Base-by-base conservation (phyloP, 2,329 filamentous ascomycete genomes). In the Sporothrix humicola region DNA sequence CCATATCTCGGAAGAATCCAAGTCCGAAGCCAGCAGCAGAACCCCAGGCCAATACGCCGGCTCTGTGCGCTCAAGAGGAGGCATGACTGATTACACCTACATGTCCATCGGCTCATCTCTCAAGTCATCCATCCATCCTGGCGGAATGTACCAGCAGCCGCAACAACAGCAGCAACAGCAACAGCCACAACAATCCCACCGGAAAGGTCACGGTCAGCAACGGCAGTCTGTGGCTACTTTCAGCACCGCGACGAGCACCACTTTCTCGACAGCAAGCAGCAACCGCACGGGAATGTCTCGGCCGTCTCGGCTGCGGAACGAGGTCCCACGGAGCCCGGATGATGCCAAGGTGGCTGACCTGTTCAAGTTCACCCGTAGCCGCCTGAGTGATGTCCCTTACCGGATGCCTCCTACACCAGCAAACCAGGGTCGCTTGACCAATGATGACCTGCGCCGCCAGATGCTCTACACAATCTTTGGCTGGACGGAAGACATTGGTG, bases 401-500 rank as follows among this genome's bases (percentile, higher is more conserved):
- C 91, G 92, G n/a, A 73, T 77, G 78, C 89, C 92, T 66, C 89
- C 91, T 0, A 87, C 90, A 15, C 82, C 85, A 0, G 78, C 86
- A 15, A 87, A 91, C 76, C 86, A 89, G 72, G 81, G 84, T 2
- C 87, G 87, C 42, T 82, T 93, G 31, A 93, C 92, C 2, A 91
- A 91, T 75, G 92, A 98, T 77, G 91, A 97, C 77, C 87, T 98
- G 61, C 90, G 95, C 66, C 88, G 88, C 65, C 95, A 98, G 81
- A 98, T 99, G 95, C 87, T 99, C 4, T 93, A 88, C 77, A 92
- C 95, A 6, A 94, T 99, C 1, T 99, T 99, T 81, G 96, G 96
- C 2, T 99, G 96, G 95, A 91, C 95, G 71, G 91, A 91, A 72
- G 93, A 97, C 77, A 90, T 95, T 56, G 88, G 94, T 63, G 91